phyloP scores from a whole-genome alignment of 2,329 filamentous ascomycete genomes.

The Nigrograna mackinnonii region DNA sequence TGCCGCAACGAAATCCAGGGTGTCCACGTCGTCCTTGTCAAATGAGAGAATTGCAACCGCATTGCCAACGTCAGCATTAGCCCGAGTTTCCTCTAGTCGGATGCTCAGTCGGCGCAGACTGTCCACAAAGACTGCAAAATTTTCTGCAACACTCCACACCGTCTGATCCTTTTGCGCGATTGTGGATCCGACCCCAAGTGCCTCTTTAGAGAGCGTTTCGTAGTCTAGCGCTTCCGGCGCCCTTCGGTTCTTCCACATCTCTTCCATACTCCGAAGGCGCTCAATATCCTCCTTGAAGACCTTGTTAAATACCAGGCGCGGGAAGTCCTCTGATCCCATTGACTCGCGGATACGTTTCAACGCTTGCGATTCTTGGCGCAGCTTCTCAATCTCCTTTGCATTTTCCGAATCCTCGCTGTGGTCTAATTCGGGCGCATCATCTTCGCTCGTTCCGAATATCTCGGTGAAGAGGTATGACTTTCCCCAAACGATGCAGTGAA shows the following conservation, averaged over 20 bases:
- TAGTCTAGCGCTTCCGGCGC: slow-evolving; percentile 76
- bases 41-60: slow-evolving; percentile 72
- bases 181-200: slow-evolving; percentile 54
- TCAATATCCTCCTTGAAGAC: slow-evolving; percentile 87
- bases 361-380: slow-evolving; percentile 81
- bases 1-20: slow-evolving; percentile 89
- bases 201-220: slow-evolving; percentile 60
- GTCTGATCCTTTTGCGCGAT: slow-evolving; percentile 70
- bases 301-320: slow-evolving; percentile 84
- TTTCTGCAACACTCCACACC: slow-evolving; percentile 81
- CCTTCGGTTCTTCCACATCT: slow-evolving; percentile 90
- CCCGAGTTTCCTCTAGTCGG: slow-evolving; percentile 69
- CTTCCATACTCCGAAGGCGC: slow-evolving; percentile 82
- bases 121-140: slow-evolving; percentile 82
- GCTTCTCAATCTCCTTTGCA: slow-evolving; percentile 82
- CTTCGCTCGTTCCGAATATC: slow-evolving; percentile 89
- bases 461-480: slow-evolving; percentile 97
- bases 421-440: slow-evolving; percentile 79
- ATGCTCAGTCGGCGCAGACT: slow-evolving; percentile 77
- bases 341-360: slow-evolving; percentile 81
- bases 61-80: slow-evolving; percentile 52
- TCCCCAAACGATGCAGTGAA: slow-evolving; percentile 98
- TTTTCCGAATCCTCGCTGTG: slow-evolving; percentile 82
- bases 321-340: slow-evolving; percentile 77
- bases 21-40: slow-evolving; percentile 96